Evolutionary conservation across 345 rosid genomes (phyloP).

Genomic region (Erysimum cheiranthoides): DNA sequence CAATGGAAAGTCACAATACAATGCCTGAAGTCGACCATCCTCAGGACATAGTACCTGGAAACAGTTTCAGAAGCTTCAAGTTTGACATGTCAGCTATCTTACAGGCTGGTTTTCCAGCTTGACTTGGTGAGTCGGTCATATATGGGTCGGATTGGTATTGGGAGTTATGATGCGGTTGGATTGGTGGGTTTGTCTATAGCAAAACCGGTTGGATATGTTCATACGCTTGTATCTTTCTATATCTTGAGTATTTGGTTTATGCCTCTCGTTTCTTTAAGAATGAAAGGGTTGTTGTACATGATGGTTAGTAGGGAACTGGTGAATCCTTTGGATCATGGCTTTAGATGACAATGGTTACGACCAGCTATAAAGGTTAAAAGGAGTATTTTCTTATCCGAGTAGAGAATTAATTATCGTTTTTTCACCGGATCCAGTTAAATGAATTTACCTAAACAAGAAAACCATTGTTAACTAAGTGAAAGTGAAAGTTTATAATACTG

Average conservation of each 20-base stretch:
- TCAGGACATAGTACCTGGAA: constrained; percentile 61
- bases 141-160: constrained; percentile 17
- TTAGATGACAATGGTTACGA: constrained; percentile 31
- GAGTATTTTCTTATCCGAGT: background rate
- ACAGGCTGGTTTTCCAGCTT: constrained; percentile 58
- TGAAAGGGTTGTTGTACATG: constrained; percentile 42
- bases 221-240: constrained; percentile 20
- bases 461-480: background rate
- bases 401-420: constrained; percentile 12
- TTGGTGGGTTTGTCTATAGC: constrained; percentile 44
- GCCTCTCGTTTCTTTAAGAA: constrained; percentile 13
- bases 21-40: constrained; percentile 54
- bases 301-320: constrained; percentile 24
- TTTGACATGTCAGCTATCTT: constrained; percentile 64
- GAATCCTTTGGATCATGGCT: constrained; percentile 33
- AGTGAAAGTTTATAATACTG: background rate
- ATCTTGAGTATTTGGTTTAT: constrained; percentile 12
- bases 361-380: constrained; percentile 17
- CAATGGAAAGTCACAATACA: constrained; percentile 11
- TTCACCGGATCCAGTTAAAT: background rate
- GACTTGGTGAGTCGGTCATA: constrained; percentile 15
- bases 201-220: constrained; percentile 39
- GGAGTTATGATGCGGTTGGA: constrained; percentile 32
- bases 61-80: constrained; percentile 72
- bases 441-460: background rate